A percentile compares a stretch with the other conserved stretches of the same genome.
These are phyloP conservation scores for Didymella pomorum DNA, from an alignment of 2,329 filamentous ascomycete genomes.

Conservation along the genomic window DNA sequence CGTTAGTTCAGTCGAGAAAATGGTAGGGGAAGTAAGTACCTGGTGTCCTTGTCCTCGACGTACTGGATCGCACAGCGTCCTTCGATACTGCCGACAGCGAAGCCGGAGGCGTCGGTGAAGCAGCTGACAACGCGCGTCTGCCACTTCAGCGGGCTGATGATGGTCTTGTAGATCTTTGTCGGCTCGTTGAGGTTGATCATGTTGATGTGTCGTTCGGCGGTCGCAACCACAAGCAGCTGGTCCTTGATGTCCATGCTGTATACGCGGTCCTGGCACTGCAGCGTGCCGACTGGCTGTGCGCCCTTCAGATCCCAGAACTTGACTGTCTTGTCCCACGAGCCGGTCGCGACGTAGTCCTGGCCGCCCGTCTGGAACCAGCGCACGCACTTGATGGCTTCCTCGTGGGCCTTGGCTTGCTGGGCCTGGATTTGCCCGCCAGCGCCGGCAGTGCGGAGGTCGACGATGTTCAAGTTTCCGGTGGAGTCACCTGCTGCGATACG, in stretches of 20 bases:
- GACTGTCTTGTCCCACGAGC: conserved; percentile 89
- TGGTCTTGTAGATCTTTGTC: conserved; percentile 90
- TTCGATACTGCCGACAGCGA: conserved; percentile 95
- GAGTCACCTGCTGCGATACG: conserved; percentile 88
- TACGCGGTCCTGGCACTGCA: conserved; percentile 77
- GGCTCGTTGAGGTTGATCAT: conserved; percentile 91
- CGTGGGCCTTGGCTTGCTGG: conserved; percentile 74
- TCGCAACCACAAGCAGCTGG: conserved; percentile 88
- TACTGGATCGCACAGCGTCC: conserved; percentile 98
- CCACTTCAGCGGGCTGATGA: conserved; percentile 97
- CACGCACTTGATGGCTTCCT: conserved; percentile 80
- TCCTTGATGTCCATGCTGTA: conserved; percentile 93
- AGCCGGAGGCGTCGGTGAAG: conserved; percentile 90
- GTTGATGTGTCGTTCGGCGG: conserved; percentile 95
- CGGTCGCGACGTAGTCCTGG: conserved; percentile 85
- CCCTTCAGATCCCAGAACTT: conserved; percentile 85
- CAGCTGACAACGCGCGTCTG: conserved; percentile 95
- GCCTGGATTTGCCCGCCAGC: conserved; percentile 36
- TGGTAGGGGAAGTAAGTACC: conserved; percentile 48
- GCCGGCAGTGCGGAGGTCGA: conserved; percentile 71
- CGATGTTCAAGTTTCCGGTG: conserved; percentile 88
- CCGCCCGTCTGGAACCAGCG: conserved; percentile 69
- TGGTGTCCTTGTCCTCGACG: conserved; percentile 91
- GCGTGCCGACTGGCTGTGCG: conserved; percentile 68
- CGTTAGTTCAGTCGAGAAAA: conserved; percentile 18